These are phyloP conservation scores for Desmodesmus armatus DNA, from an alignment of 139 green algal genomes.

Conservation along the genomic window DNA sequence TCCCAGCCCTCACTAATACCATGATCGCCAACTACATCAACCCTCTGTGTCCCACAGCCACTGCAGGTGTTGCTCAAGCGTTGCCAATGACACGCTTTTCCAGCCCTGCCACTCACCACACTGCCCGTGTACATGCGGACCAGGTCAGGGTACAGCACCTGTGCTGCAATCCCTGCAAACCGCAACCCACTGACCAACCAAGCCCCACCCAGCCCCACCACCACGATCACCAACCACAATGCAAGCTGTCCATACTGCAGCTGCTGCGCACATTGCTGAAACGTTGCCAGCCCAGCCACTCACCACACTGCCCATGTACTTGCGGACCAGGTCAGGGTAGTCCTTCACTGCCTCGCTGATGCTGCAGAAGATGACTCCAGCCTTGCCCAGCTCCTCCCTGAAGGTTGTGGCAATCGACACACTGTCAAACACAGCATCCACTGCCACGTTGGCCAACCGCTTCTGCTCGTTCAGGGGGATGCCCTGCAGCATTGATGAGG, in stretches of 20 bases:
- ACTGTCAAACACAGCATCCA: conserved; percentile 98
- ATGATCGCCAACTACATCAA: too few relatives aligned
- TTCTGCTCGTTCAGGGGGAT: conserved; percentile 99
- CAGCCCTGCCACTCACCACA: conserved; percentile 87
- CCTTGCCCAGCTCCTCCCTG: conserved; percentile 92
- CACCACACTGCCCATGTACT: conserved; percentile 94
- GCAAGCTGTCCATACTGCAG: background rate
- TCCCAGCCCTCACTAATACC: too few relatives aligned
- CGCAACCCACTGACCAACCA: too few relatives aligned
- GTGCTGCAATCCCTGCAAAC: too few relatives aligned
- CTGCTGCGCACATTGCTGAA: background rate
- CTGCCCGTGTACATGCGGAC: conserved; percentile 91
- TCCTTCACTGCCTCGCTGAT: conserved; percentile 97
- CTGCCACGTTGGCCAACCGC: conserved; percentile 96
- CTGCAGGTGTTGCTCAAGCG: too few relatives aligned
- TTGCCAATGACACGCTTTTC: too few relatives aligned
- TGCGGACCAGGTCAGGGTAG: conserved; percentile 95
- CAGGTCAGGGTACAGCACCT: conserved; percentile 96
- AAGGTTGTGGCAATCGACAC: conserved; percentile 99
- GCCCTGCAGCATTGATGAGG: too few relatives aligned
- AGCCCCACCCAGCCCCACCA: background rate
- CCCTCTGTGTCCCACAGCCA: too few relatives aligned
- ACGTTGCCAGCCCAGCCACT: conserved; percentile 7
- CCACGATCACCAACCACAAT: background rate
- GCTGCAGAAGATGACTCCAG: conserved; percentile 97